Base-by-base conservation (phyloP, 1,284 basidiomycete species). In the Apiotrichum mycotoxinovorans region DNA sequence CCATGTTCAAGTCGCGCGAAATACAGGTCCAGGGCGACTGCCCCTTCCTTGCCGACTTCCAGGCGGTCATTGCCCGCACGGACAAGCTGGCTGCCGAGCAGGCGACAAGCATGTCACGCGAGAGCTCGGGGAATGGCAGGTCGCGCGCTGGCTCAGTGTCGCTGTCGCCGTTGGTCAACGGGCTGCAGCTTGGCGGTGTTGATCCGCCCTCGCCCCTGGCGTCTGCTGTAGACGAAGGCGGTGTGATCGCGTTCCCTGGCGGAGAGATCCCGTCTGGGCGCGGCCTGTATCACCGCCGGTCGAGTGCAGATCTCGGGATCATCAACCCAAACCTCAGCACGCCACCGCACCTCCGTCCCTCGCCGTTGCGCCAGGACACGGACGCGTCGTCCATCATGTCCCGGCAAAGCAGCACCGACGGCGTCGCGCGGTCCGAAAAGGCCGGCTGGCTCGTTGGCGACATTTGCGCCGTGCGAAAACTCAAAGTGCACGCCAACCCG, bases 401-500 rank as follows among this genome's bases (percentile, higher is more conserved):
- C 3, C 44, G 51, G 33, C 33, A 45, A 38, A 52, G 56, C 45
- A 57, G 54, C 22, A 53, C 35, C 0, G 59, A 61, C 23, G 42
- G 44, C 40, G 35, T 33, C 14, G 2, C 15, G 4, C 51, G 60
- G 43, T 48, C 54, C 12, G 70, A 69, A 42, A 70, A 68, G 48
- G 50, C 53, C 17, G 68, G 62, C 5, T 75, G 73, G 73, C 57
- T 78, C 35, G 66, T 71, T 30, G 74, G 74, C 14, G 71, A 75
- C 58, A 57, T 78, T 23, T 57, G 56, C 23, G 65, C 65, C 15
- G 63, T 64, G 22, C 58, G 69, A 26, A 52, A 56, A 20, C 54
- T 78, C 57, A 63, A 72, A 37, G 63, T 78, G 0, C 70, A 73
- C 51, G 74, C 72, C 20, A 75, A 74, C 57, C 70, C 74, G 15